Conservation (phyloP, 371 early-diverging fungal genomes). For the Haplosporangium sp. region DNA sequence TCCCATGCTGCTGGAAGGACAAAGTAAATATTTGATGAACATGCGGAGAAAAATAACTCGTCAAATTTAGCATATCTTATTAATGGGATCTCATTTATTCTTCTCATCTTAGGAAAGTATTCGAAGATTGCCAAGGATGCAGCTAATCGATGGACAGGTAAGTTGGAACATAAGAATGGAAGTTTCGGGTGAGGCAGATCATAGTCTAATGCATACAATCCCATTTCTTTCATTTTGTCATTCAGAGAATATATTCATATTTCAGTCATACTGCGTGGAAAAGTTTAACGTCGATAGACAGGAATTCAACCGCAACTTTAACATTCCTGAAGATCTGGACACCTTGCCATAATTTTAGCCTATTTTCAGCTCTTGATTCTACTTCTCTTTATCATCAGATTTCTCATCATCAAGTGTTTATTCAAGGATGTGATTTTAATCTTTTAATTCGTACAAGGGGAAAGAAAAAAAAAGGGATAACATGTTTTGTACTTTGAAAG, state of each 20-base stretch:
- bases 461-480: too few relatives aligned
- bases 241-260: conserved; percentile 88
- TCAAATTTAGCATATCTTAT: background rate
- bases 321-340: conserved; percentile 87
- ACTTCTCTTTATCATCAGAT: background rate
- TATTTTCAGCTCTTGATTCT: background rate
- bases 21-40: conserved; percentile 57
- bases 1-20: conserved; percentile 75
- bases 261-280: conserved; percentile 86
- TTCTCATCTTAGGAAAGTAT: conserved; percentile 62
- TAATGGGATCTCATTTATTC: background rate
- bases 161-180: background rate
- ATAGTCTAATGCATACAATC: background rate
- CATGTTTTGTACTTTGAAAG: too few relatives aligned
- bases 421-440: too few relatives aligned
- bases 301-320: conserved; percentile 82
- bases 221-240: background rate
- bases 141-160: conserved; percentile 92
- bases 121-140: conserved; percentile 75
- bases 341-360: conserved; percentile 56
- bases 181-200: too few relatives aligned
- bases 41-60: conserved; percentile 8
- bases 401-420: too few relatives aligned
- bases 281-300: conserved; percentile 79
- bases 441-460: too few relatives aligned